Percentiles rank a stretch among this genome's conserved stretches.
These are phyloP conservation scores for Priceomyces medius DNA, from an alignment of 805 yeast genomes.

Conservation along the genomic window DNA sequence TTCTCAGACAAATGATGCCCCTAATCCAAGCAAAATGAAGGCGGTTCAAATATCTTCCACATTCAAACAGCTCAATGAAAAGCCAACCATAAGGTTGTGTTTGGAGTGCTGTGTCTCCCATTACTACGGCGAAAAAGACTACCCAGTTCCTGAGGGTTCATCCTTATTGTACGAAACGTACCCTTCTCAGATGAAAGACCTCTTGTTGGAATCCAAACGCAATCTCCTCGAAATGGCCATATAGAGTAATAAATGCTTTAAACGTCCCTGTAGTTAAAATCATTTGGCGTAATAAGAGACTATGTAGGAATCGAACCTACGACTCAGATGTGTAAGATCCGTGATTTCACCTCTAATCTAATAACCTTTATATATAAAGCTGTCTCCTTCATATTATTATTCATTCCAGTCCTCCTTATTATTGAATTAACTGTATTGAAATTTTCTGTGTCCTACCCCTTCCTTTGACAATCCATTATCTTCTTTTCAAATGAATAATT, in stretches of 20 bases:
- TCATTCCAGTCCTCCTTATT: too few relatives aligned
- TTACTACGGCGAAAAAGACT: constrained; percentile 17
- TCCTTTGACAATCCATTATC: too few relatives aligned
- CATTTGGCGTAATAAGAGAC: too few relatives aligned
- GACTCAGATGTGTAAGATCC: too few relatives aligned
- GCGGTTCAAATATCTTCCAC: constrained; percentile 19
- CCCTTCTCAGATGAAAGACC: constrained; percentile 21
- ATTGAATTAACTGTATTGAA: too few relatives aligned
- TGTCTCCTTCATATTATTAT: too few relatives aligned
- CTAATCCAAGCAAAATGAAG: constrained; percentile 17
- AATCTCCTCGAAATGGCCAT: constrained; percentile 8
- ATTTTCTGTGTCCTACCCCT: too few relatives aligned
- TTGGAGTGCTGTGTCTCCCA: constrained; percentile 27
- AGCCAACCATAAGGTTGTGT: constrained; percentile 26
- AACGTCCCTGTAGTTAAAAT: background rate
- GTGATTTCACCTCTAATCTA: too few relatives aligned
- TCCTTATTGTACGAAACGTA: constrained; percentile 18
- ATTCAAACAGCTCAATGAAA: constrained; percentile 25
- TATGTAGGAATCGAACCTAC: too few relatives aligned
- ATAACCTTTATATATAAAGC: too few relatives aligned
- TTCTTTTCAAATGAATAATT: too few relatives aligned
- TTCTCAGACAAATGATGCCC: background rate
- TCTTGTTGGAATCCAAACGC: constrained; percentile 17
- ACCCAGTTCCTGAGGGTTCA: constrained; percentile 21
- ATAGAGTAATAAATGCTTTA: background rate